These are phyloP conservation scores for Alternaria ventricosa DNA, from an alignment of 2,329 filamentous ascomycete genomes.

Conservation along the genomic window DNA sequence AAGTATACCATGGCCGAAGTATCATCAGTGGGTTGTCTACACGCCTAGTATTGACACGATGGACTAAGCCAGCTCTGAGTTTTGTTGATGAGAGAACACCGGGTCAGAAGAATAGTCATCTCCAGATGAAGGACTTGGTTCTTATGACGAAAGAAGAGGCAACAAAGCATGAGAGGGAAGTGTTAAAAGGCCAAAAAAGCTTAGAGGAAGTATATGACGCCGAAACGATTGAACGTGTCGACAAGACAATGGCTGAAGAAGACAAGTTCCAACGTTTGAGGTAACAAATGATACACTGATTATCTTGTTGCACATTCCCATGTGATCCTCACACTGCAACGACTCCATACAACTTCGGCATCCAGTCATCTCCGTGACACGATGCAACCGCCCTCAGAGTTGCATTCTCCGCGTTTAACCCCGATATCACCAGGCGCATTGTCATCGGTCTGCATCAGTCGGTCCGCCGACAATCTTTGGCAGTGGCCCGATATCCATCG, in stretches of 20 bases:
- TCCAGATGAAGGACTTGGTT: slow-evolving; percentile 76
- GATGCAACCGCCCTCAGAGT: neutral
- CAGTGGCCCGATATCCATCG: slow-evolving; percentile 3
- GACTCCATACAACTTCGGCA: neutral
- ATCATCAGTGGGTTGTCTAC: slow-evolving; percentile 82
- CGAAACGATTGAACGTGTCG: slow-evolving; percentile 71
- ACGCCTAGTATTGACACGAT: slow-evolving; percentile 78
- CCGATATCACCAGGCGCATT: slow-evolving; percentile 2
- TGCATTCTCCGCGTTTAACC: neutral
- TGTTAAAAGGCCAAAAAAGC: slow-evolving; percentile 72
- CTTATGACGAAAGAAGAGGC: slow-evolving; percentile 95
- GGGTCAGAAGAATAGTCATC: slow-evolving; percentile 77
- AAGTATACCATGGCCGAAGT: slow-evolving; percentile 84
- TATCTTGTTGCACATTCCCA: neutral
- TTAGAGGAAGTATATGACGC: slow-evolving; percentile 77
- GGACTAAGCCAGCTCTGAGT: slow-evolving; percentile 69
- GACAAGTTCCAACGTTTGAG: slow-evolving; percentile 60
- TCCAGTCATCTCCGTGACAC: neutral
- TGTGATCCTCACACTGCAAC: neutral
- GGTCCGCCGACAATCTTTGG: neutral
- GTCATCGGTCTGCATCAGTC: neutral
- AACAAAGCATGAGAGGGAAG: slow-evolving; percentile 75
- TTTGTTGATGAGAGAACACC: slow-evolving; percentile 71
- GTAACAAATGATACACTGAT: slow-evolving; percentile 27
- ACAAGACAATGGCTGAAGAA: slow-evolving; percentile 71